Base-by-base conservation (phyloP, 2,329 filamentous ascomycete species). In the Penicillium janthinellum region DNA sequence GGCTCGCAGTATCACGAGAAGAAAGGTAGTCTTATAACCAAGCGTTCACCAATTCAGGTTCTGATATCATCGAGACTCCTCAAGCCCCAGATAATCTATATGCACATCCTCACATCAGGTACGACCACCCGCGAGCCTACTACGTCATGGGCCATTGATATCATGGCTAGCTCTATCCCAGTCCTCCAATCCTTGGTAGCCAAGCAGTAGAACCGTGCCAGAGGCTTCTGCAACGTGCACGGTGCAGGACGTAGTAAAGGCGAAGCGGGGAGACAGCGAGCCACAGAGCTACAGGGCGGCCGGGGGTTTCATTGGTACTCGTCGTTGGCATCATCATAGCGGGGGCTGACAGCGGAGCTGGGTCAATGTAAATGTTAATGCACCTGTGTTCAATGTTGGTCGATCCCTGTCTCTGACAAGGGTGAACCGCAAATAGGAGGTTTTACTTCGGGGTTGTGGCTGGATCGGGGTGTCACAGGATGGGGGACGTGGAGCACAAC, bases 91-190 rank as follows among this genome's bases (percentile, higher is more conserved):
- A 47, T 41, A 45, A 52, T 55, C 57, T 63, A 65, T 60, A 60
- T 58, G 59, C 31, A 28, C 50, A 50, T 2, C 35, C 34, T n/a
- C 11, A 47, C 41, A 53, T 44, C 60, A 63, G 59, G 58, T 14
- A 66, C 49, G 11, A 56, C 41, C 41, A 25, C 17, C 25, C 50
- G n/a, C 58, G 38, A 61, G 50, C 49, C 42, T 39, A 58, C 62
- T 65, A 67, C 66, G 66, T 68, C 66, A 68, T 62, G 25, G 35
- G 31, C 14, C 22, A 39, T 63, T 65, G 65, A 66, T 68, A 68
- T 67, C 66, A 67, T 66, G 20, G 56, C 38, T 22, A 38, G 35
- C 34, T 14, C 39, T 51, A 37, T 25, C 41, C 20, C 25, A 3
- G 7, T 49, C 14, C 25, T 55, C 12, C 37, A 56, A 64, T 62